phyloP scores from a whole-genome alignment of 441 rosid genomes.

The Omphalea diandra region DNA sequence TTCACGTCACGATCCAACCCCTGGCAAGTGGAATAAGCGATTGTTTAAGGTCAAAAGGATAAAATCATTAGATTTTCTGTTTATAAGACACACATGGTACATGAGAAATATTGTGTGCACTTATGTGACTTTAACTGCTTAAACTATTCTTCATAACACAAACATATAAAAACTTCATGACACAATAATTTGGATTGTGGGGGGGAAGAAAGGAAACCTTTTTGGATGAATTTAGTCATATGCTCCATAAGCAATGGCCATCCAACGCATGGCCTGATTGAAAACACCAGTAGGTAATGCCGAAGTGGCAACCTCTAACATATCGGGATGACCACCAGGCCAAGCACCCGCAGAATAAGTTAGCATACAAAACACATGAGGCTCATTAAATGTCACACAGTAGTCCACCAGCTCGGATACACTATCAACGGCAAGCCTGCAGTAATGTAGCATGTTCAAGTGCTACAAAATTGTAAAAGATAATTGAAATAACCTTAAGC shows the following conservation, averaged over 20 bases:
- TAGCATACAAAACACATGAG: conserved; percentile 88
- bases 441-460: conserved; percentile 19
- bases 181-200: not conserved
- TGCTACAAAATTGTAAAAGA: not conserved
- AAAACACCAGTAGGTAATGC: conserved; percentile 92
- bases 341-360: conserved; percentile 95
- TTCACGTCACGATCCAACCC: not conserved
- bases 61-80: not conserved
- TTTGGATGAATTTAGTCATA: conserved; percentile 75
- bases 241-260: conserved; percentile 82
- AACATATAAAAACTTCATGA: not conserved
- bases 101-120: not conserved
- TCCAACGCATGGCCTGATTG: conserved; percentile 81
- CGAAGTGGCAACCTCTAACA: conserved; percentile 87
- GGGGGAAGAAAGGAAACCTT: conserved; percentile 38
- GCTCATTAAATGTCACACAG: conserved; percentile 94
- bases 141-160: not conserved
- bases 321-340: conserved; percentile 96
- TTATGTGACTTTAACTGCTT: not conserved
- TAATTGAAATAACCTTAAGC: not conserved
- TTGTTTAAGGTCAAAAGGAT: not conserved
- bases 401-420: conserved; percentile 78
- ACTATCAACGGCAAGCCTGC: conserved; percentile 86
- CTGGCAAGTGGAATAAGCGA: not conserved
- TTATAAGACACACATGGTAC: not conserved